phyloP scores from a whole-genome alignment of 441 rosid genomes.

The Sinapis alba region DNA sequence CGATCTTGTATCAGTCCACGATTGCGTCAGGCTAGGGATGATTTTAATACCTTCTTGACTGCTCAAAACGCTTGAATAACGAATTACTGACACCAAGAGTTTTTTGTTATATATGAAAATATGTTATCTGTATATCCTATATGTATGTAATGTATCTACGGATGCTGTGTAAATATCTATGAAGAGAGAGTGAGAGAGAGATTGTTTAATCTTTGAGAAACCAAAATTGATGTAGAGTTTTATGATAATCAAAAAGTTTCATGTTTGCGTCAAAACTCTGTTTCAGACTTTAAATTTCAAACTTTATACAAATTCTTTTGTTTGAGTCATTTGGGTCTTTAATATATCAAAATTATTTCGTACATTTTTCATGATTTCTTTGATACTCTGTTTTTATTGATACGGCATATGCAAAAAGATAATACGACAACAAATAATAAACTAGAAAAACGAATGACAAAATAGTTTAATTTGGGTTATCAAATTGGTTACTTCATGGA shows the following conservation, averaged over 20 bases:
- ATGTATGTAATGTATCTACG: slow-evolving; percentile 19
- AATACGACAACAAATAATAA: not conserved
- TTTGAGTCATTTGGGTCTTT: not conserved
- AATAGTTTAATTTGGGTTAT: not conserved
- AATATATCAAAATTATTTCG: not conserved
- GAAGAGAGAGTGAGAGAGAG: slow-evolving; percentile 14
- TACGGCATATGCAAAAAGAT: not conserved
- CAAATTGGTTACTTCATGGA: not conserved
- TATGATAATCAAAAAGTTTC: not conserved
- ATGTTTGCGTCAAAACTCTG: slow-evolving; percentile 21
- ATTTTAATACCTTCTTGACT: slow-evolving; percentile 74
- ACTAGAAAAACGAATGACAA: not conserved
- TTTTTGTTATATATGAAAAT: not conserved
- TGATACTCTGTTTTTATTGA: not conserved
- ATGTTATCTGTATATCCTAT: not conserved
- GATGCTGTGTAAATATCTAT: slow-evolving; percentile 35
- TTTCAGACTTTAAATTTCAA: too few relatives aligned
- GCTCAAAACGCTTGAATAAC: slow-evolving; percentile 57
- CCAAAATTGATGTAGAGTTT: not conserved
- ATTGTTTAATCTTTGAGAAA: slow-evolving; percentile 18
- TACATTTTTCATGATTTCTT: not conserved
- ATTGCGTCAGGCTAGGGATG: slow-evolving; percentile 81
- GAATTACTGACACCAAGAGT: not conserved
- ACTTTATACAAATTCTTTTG: too few relatives aligned
- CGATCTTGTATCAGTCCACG: slow-evolving; percentile 69